Percentiles rank a stretch among this genome's conserved stretches.
These are phyloP conservation scores for Geotrichum reessii DNA, from an alignment of 1,139 yeast species.

Conservation along the genomic window DNA sequence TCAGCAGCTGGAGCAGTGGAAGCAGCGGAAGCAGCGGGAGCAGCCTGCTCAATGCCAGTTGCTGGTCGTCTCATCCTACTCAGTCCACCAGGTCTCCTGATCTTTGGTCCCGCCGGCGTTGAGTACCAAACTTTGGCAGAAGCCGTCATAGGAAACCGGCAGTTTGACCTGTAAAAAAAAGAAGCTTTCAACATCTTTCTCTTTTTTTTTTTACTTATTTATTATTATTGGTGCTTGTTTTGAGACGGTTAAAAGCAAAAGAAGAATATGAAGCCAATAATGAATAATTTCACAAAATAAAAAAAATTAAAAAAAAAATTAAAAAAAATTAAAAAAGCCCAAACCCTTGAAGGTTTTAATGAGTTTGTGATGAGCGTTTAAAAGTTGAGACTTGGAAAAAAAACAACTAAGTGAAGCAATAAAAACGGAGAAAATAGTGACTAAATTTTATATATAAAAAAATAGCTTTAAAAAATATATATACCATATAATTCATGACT, in stretches of 20 bases:
- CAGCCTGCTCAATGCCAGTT: background rate
- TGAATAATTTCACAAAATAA: background rate
- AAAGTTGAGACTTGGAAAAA: background rate
- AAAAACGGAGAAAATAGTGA: background rate
- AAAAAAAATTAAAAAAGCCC: background rate
- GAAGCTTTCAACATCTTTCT: conserved; percentile 2
- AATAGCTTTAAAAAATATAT: too few relatives aligned
- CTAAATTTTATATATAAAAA: background rate
- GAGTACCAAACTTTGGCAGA: background rate
- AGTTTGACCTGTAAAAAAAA: background rate
- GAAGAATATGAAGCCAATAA: background rate
- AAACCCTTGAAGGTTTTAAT: background rate
- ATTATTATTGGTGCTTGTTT: background rate
- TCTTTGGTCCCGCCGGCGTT: too few relatives aligned
- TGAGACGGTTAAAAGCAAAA: background rate
- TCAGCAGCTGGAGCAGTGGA: background rate
- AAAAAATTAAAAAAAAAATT: background rate
- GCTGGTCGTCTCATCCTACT: background rate
- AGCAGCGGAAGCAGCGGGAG: background rate
- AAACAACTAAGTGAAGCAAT: background rate
- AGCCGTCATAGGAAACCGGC: background rate
- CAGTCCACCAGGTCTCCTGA: background rate
- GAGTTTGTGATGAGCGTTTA: background rate
- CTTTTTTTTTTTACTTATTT: background rate
- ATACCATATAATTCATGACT: background rate